These are phyloP conservation scores for Teunomyces cretensis DNA, from an alignment of 805 yeast genomes.

Conservation along the genomic window DNA sequence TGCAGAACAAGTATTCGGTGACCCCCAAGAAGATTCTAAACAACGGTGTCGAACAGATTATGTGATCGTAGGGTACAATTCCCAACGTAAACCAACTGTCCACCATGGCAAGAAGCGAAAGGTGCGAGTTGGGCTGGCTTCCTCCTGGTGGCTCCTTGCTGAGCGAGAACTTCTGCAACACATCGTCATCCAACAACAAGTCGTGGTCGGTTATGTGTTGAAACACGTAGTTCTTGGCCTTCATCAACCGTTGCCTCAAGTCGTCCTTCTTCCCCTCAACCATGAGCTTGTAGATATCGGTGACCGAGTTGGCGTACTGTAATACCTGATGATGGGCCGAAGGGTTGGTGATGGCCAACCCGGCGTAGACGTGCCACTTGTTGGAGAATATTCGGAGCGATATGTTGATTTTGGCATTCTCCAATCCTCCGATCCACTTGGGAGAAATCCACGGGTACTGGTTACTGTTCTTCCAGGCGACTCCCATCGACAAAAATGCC, in stretches of 20 bases:
- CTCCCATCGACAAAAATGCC: constrained; percentile 94
- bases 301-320: constrained; percentile 83
- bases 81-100: constrained; percentile 88
- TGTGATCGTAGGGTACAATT: constrained; percentile 93
- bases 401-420: constrained; percentile 92
- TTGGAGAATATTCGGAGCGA: constrained; percentile 87
- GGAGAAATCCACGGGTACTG: constrained; percentile 91
- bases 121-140: constrained; percentile 80
- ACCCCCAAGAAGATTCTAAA: constrained; percentile 94
- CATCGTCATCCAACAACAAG: constrained; percentile 70
- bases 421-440: constrained; percentile 90
- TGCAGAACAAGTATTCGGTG: constrained; percentile 84
- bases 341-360: constrained; percentile 93
- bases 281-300: constrained; percentile 82
- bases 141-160: constrained; percentile 68
- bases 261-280: constrained; percentile 63
- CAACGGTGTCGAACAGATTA: constrained; percentile 90
- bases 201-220: constrained; percentile 56
- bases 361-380: constrained; percentile 98
- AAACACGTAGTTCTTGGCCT: constrained; percentile 77
- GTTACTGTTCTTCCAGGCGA: constrained; percentile 82
- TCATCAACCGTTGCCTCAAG: constrained; percentile 54
- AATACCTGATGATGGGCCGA: constrained; percentile 88
- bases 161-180: constrained; percentile 78
- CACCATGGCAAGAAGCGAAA: constrained; percentile 84